These are phyloP conservation scores for Verticillium longisporum DNA, from an alignment of 2,329 filamentous ascomycete species.

Conservation along the genomic window DNA sequence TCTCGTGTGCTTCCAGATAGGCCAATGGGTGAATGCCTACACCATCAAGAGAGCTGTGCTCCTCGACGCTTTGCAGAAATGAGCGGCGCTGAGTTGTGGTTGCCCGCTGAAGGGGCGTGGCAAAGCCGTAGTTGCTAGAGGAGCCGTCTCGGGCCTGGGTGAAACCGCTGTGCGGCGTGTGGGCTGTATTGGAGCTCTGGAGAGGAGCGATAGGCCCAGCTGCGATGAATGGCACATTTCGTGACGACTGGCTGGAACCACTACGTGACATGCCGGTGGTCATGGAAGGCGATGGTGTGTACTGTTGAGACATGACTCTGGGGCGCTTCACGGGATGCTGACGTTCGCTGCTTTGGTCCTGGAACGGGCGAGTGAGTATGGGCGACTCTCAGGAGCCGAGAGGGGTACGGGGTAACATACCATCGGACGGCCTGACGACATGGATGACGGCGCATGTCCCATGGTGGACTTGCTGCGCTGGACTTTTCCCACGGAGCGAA, in stretches of 20 bases:
- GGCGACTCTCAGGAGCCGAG: background rate
- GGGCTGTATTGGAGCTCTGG: slow-evolving; percentile 13
- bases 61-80: slow-evolving; percentile 28
- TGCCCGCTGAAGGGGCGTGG: slow-evolving; percentile 15
- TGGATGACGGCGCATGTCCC: slow-evolving; percentile 3
- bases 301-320: slow-evolving; percentile 27
- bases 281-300: slow-evolving; percentile 8
- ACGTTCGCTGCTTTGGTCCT: slow-evolving; percentile 17
- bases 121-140: slow-evolving; percentile 14
- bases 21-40: slow-evolving; percentile 30
- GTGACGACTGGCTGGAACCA: slow-evolving; percentile 32
- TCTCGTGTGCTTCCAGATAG: slow-evolving; percentile 26
- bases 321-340: slow-evolving; percentile 22
- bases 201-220: slow-evolving; percentile 25
- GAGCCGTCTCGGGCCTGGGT: slow-evolving; percentile 24
- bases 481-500: slow-evolving; percentile 2
- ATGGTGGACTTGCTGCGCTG: slow-evolving; percentile 12
- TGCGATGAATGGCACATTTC: slow-evolving; percentile 29
- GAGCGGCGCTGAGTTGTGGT: slow-evolving; percentile 10
- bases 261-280: slow-evolving; percentile 21
- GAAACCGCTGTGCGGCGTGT: slow-evolving; percentile 20
- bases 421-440: slow-evolving; percentile 6
- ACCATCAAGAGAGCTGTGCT: slow-evolving; percentile 18
- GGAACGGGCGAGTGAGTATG: background rate
- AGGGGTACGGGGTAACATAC: slow-evolving; percentile 3